phyloP scores from a whole-genome alignment of 1,284 basidiomycete genomes.

The Apiotrichum porosum region DNA sequence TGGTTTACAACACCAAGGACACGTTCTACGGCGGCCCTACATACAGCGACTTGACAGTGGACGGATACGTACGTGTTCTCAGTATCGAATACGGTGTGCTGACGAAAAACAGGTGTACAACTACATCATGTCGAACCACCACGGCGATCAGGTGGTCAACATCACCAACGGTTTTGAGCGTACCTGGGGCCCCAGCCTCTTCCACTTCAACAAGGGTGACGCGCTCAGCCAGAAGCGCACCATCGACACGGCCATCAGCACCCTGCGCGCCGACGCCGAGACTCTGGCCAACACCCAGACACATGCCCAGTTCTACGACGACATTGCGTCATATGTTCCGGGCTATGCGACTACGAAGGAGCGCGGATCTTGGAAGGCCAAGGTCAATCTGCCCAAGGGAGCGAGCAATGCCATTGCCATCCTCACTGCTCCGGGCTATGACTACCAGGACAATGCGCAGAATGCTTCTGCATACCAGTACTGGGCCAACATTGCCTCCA shows the following conservation, averaged over 20 bases:
- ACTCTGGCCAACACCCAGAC: slow-evolving; percentile 18
- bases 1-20: slow-evolving; percentile 35
- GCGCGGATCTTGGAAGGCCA: slow-evolving; percentile 24
- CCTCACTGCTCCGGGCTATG: slow-evolving; percentile 26
- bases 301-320: slow-evolving; percentile 34
- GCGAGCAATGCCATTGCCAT: slow-evolving; percentile 26
- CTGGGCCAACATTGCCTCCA: slow-evolving; percentile 26
- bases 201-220: slow-evolving; percentile 21
- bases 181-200: slow-evolving; percentile 33
- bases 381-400: slow-evolving; percentile 22
- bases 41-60: slow-evolving; percentile 32
- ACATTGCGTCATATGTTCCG: slow-evolving; percentile 28
- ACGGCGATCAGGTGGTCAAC: slow-evolving; percentile 27
- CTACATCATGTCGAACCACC: slow-evolving; percentile 33
- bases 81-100: too few species aligned
- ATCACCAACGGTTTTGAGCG: slow-evolving; percentile 37
- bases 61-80: slow-evolving; percentile 15
- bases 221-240: neutral
- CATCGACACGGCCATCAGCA: neutral
- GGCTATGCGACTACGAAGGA: slow-evolving; percentile 24
- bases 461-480: slow-evolving; percentile 29
- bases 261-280: slow-evolving; percentile 21
- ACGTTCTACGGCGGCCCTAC: slow-evolving; percentile 33
- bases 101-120: slow-evolving; percentile 26
- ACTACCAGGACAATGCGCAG: slow-evolving; percentile 33